phyloP scores from a whole-genome alignment of 2,329 filamentous ascomycete species.

The Epichloe glyceriae region DNA sequence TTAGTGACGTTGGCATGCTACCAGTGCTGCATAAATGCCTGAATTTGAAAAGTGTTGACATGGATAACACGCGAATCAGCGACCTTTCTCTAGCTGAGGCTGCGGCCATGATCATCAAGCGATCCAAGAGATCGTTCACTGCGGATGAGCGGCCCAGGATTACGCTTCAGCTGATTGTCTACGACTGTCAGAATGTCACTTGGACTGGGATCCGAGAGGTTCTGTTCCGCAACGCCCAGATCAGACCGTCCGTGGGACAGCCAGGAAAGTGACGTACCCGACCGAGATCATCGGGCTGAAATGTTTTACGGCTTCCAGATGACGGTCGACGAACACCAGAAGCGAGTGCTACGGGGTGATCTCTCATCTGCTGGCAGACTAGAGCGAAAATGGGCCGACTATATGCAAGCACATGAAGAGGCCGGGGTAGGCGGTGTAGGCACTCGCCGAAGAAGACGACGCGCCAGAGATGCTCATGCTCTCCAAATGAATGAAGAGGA shows the following conservation, averaged over 20 bases:
- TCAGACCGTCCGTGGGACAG: constrained; percentile 37
- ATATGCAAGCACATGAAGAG: constrained; percentile 86
- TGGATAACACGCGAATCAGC: constrained; percentile 89
- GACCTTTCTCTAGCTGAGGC: constrained; percentile 79
- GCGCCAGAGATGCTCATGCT: constrained; percentile 70
- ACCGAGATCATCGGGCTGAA: constrained; percentile 75
- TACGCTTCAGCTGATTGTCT: constrained; percentile 67
- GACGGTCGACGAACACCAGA: constrained; percentile 87
- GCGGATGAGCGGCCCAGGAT: constrained; percentile 33
- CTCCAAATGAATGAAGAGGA: constrained; percentile 74
- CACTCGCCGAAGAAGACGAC: constrained; percentile 54
- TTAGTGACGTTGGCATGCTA: constrained; percentile 75
- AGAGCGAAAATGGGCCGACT: constrained; percentile 84
- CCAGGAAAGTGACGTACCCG: constrained; percentile 43
- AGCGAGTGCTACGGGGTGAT: constrained; percentile 69
- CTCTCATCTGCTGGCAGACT: constrained; percentile 61
- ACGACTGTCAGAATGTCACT: constrained; percentile 83
- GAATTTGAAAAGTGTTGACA: constrained; percentile 56
- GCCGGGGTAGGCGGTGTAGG: constrained; percentile 56
- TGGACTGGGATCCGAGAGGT: constrained; percentile 88
- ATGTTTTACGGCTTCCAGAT: constrained; percentile 91
- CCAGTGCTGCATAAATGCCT: constrained; percentile 67
- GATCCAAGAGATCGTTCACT: constrained; percentile 34
- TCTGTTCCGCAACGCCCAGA: constrained; percentile 69
- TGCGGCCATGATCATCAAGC: constrained; percentile 60